phyloP scores from a whole-genome alignment of 1,284 basidiomycete genomes.

The Austroboletus novae-zelandiae region DNA sequence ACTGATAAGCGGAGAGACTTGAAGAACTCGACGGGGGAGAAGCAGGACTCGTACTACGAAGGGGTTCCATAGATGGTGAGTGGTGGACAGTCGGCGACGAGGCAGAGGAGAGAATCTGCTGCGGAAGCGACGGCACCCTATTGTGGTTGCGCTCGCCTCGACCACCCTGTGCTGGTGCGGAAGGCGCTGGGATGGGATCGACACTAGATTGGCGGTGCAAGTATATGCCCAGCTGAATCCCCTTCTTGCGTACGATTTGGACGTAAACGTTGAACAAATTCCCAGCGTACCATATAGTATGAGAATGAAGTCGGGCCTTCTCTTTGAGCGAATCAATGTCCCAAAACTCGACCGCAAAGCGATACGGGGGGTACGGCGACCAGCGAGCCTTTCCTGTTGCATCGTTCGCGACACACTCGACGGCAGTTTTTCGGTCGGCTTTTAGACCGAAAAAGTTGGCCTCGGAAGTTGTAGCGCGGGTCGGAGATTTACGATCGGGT shows the following conservation, averaged over 20 bases:
- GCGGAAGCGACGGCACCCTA: slow-evolving; percentile 30
- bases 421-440: slow-evolving; percentile 41
- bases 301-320: slow-evolving; percentile 76
- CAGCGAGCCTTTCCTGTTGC: slow-evolving; percentile 46
- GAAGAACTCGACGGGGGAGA: slow-evolving; percentile 23
- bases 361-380: slow-evolving; percentile 70
- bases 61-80: slow-evolving; percentile 44
- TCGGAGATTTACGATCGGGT: slow-evolving; percentile 26
- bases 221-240: slow-evolving; percentile 84
- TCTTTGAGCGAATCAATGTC: slow-evolving; percentile 81
- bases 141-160: slow-evolving; percentile 23
- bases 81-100: slow-evolving; percentile 36
- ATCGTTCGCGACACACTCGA: slow-evolving; percentile 42
- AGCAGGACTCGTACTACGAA: slow-evolving; percentile 41
- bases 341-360: slow-evolving; percentile 91
- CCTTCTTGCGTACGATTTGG: slow-evolving; percentile 75
- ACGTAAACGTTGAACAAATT: slow-evolving; percentile 86
- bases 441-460: slow-evolving; percentile 65
- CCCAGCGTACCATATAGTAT: slow-evolving; percentile 78
- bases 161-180: slow-evolving; percentile 15
- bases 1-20: slow-evolving; percentile 22
- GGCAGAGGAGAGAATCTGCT: slow-evolving; percentile 16
- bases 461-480: slow-evolving; percentile 40
- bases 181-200: slow-evolving; percentile 56
- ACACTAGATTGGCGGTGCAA: slow-evolving; percentile 81